Evolutionary conservation across 2,329 filamentous ascomycete genomes (phyloP).

Genomic region (Tricladium varicosporioides): DNA sequence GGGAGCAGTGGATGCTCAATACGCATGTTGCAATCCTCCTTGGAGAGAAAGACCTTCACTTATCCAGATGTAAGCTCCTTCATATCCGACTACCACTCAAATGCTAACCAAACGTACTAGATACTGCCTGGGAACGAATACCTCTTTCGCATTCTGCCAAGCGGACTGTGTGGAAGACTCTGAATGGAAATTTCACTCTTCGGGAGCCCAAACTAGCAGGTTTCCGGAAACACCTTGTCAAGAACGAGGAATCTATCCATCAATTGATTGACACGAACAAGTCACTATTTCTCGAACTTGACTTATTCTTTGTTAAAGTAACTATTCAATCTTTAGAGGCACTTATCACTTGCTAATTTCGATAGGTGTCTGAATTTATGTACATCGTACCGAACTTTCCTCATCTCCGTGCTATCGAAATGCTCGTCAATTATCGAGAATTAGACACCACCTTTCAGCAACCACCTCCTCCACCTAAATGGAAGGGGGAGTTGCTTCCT

Average conservation of each 20-base stretch:
- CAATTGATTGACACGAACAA: constrained; percentile 23
- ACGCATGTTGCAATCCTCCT: constrained; percentile 61
- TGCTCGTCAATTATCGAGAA: constrained; percentile 60
- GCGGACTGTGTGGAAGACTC: constrained; percentile 56
- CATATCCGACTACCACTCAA: background rate
- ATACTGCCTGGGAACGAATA: constrained; percentile 57
- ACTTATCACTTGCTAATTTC: constrained; percentile 17
- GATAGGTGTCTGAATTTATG: constrained; percentile 60
- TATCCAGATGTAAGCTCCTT: constrained; percentile 54
- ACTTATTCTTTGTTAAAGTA: constrained; percentile 69
- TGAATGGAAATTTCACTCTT: constrained; percentile 56
- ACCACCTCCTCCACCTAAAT: constrained; percentile 41
- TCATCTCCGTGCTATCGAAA: constrained; percentile 54
- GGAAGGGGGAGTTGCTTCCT: constrained; percentile 57
- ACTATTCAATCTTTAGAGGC: constrained; percentile 14
- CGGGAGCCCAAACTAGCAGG: constrained; percentile 49
- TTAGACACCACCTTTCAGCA: constrained; percentile 20
- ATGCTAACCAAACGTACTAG: constrained; percentile 36
- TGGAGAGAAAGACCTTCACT: constrained; percentile 60
- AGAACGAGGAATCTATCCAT: constrained; percentile 20
- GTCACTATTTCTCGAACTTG: constrained; percentile 46
- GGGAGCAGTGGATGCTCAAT: constrained; percentile 66
- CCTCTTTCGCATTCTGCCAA: constrained; percentile 55
- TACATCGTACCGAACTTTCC: constrained; percentile 55
- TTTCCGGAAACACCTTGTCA: constrained; percentile 51